Percentiles rank a stretch among this genome's conserved stretches.
These are phyloP conservation scores for Claviceps lovelessii DNA, from an alignment of 2,329 filamentous ascomycete genomes.

Conservation along the genomic window DNA sequence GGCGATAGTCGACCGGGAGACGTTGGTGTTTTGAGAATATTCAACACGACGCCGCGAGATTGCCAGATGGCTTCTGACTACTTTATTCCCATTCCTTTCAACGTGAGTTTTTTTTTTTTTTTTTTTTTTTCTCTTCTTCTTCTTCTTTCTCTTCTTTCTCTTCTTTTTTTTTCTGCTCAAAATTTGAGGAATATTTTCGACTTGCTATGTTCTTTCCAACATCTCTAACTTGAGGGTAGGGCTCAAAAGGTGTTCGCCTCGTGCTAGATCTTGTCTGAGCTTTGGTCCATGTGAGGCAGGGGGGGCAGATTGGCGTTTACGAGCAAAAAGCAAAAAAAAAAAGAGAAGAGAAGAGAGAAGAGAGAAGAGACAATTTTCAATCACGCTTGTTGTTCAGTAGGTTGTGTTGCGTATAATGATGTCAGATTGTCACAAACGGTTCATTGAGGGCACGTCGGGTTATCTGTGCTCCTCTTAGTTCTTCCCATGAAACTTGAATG, in stretches of 20 bases:
- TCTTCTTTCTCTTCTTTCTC: too few relatives aligned
- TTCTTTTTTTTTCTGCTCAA: too few relatives aligned
- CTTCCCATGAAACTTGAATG: not conserved
- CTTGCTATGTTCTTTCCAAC: too few relatives aligned
- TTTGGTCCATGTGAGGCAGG: not conserved
- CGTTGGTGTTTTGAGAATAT: constrained; percentile 20
- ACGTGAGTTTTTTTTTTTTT: constrained; percentile 11
- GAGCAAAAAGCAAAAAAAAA: not conserved
- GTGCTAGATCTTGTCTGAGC: constrained; percentile 12
- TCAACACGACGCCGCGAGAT: constrained; percentile 20
- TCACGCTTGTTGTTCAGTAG: not conserved
- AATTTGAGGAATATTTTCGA: too few relatives aligned
- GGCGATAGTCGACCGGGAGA: constrained; percentile 21
- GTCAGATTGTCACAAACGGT: not conserved
- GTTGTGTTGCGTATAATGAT: not conserved
- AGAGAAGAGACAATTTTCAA: not conserved
- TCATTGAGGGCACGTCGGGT: not conserved
- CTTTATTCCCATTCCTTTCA: constrained; percentile 25
- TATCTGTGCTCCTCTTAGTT: not conserved
- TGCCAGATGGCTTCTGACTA: constrained; percentile 24
- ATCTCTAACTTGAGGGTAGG: constrained; percentile 10
- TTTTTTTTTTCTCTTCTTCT: too few relatives aligned
- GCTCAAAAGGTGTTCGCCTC: constrained; percentile 21
- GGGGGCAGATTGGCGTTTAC: not conserved
- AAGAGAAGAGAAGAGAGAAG: not conserved